Evolutionary conservation across 2,329 filamentous ascomycete species (phyloP), one percentile per base, ranked within the genome.

Genomic region (Blastomyces silverae): DNA sequence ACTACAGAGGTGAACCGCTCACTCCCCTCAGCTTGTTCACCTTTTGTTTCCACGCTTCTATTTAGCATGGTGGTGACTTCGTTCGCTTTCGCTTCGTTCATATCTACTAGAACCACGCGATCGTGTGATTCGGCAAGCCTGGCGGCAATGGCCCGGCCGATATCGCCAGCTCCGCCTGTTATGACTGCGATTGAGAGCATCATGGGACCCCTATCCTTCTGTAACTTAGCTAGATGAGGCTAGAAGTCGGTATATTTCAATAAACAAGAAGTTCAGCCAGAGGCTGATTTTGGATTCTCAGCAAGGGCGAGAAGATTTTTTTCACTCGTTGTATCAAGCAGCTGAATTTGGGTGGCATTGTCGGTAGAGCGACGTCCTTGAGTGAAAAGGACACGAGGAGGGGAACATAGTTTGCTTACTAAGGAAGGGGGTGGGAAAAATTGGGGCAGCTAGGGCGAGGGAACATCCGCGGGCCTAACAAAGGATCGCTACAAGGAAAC

Each of bases 121-220:
- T 68, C 67, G 39, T 71, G 70, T 44, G 68, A 70, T 57, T 66
- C 65, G 15, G 68, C 67, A 20, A 72, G 67, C 50, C 67, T 67
- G 17, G 62, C 59, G 31, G 71, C 67, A 60, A 72, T 72, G n/a
- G 70, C 70, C 8, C 66, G 66, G n/a, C 71, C 71, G 53, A 72
- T 72, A 22, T 69, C 71, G 44, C 71, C 67, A 8, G 66, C 68
- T 52, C 70, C 71, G n/a, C 71, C 71, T 3, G 71, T 73, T 44
- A 73, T 68, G 28, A 73, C 65, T 37, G 71, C 71, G 60, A 69
- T 65, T 61, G 62, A 64, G 44, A 61, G 42, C n/a, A 48, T 50
- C 17, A 48, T 48, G 13, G 52, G 52, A 8, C 48, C 7, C 11
- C 20, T 28, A 28, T 48, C 11, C 8, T 46, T 31, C 22, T 48